Conservation (phyloP, 2,329 filamentous ascomycete species). For the Tolypocladium inflatum region DNA sequence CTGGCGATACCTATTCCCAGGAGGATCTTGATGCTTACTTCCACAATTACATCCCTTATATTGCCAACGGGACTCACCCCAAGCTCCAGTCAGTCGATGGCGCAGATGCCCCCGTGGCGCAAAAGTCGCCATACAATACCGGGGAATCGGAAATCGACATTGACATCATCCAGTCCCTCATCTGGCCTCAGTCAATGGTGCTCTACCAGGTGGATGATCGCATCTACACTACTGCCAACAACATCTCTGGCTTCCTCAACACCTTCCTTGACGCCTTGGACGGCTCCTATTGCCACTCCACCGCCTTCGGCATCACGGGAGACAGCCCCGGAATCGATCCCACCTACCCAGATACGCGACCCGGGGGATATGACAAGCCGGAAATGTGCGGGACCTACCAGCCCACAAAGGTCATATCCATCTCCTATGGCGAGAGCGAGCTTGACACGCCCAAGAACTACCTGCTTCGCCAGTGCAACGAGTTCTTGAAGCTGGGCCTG, state of each 20-base stretch:
- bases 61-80: constrained; percentile 32
- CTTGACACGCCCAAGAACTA: constrained; percentile 35
- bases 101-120: constrained; percentile 28
- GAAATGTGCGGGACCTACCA: constrained; percentile 18
- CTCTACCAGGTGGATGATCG: constrained; percentile 37
- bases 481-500: constrained; percentile 32
- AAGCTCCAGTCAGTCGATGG: constrained; percentile 33
- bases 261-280: constrained; percentile 38
- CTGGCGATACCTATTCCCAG: constrained; percentile 39
- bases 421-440: constrained; percentile 38
- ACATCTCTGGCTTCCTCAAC: constrained; percentile 31
- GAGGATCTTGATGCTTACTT: constrained; percentile 37
- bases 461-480: constrained; percentile 27
- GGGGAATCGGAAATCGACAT: constrained; percentile 45
- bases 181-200: constrained; percentile 40
- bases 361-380: constrained; percentile 35
- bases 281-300: constrained; percentile 41
- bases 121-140: constrained; percentile 7
- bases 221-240: constrained; percentile 27
- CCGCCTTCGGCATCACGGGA: constrained; percentile 25
- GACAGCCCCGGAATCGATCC: constrained; percentile 26
- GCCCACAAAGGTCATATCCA: constrained; percentile 27
- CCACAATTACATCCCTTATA: constrained; percentile 27
- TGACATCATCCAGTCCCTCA: constrained; percentile 33
- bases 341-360: constrained; percentile 36